Evolutionary conservation across 768 basidiomycete genomes (phyloP), one percentile per base, ranked within the genome.

Genomic region (Coprinopsis strossmayeri): DNA sequence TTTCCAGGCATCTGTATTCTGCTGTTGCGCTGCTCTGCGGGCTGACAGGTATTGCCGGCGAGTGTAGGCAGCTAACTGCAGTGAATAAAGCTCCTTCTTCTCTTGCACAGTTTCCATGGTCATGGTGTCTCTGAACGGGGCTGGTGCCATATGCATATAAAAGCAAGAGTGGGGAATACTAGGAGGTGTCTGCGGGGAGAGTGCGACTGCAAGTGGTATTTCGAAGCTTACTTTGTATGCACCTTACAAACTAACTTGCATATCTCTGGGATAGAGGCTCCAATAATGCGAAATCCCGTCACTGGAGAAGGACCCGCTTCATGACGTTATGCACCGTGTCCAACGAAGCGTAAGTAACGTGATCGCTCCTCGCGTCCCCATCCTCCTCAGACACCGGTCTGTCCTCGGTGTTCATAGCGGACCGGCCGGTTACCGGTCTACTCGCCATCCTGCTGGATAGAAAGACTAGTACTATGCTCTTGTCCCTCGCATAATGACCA

Each of bases 51-150:
- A 70, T 50, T 74, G 74, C 45, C 65, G 65, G 7, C 65, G 59
- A 1, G 74, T 76, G 53, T 74, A 60, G 2, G 60, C 70, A 5
- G 67, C 69, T 9, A 76, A 58, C 46, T 72, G 64, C 21, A 61
- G 62, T 2, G 72, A 67, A 47, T 76, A 74, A 20, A 60, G 55
- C 13, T 58, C 58, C 49, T 66, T 70, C 55, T 65, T 58, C 45
- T 72, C 68, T 52, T 73, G 68, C 26, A 66, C 3, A 15, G 66
- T 64, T 30, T 62, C 57, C n/a, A 62, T 59, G 9, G 52, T 43
- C 52, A 51, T 56, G n/a, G 13, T 43, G 15, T 34, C 45, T 13
- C 28, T 25, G n/a, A 28, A 28, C 15, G 43, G 27, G 10, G 28
- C 27, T 4, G 43, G 43, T n/a, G n/a, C n/a, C n/a, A n/a, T n/a